These are phyloP conservation scores for Tricholoma terreum DNA, from an alignment of 768 basidiomycete genomes.

Conservation along the genomic window DNA sequence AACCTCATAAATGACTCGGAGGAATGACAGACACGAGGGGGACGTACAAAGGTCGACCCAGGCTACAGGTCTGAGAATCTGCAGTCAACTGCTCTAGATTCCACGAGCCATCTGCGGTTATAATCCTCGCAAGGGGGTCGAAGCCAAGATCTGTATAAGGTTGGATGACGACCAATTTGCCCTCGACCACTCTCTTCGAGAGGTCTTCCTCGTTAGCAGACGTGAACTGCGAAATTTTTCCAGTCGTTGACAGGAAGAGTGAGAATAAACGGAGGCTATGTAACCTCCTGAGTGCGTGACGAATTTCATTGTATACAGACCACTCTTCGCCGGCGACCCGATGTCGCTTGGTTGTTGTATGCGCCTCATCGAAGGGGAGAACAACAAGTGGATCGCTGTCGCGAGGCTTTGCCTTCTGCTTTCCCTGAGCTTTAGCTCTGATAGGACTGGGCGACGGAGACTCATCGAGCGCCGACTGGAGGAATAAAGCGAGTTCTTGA, in stretches of 20 bases:
- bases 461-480: not conserved
- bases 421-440: not conserved
- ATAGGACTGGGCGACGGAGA: not conserved
- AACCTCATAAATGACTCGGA: not conserved
- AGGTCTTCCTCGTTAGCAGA: constrained; percentile 6
- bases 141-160: constrained; percentile 22
- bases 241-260: constrained; percentile 20
- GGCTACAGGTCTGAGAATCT: not conserved
- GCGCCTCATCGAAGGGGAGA: not conserved
- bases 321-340: not conserved
- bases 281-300: not conserved
- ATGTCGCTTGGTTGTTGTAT: not conserved
- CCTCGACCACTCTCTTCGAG: not conserved
- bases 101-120: constrained; percentile 6
- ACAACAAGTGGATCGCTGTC: not conserved
- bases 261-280: constrained; percentile 3
- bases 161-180: not conserved
- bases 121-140: constrained; percentile 11
- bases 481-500: not conserved
- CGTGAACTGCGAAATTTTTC: constrained; percentile 11
- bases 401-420: not conserved
- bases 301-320: not conserved
- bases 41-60: constrained; percentile 29
- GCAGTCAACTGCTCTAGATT: constrained; percentile 15
- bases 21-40: not conserved